Evolutionary conservation across 2,329 filamentous ascomycete genomes (phyloP), one percentile per base, ranked within the genome.

Genomic region (Neonectria ditissima): DNA sequence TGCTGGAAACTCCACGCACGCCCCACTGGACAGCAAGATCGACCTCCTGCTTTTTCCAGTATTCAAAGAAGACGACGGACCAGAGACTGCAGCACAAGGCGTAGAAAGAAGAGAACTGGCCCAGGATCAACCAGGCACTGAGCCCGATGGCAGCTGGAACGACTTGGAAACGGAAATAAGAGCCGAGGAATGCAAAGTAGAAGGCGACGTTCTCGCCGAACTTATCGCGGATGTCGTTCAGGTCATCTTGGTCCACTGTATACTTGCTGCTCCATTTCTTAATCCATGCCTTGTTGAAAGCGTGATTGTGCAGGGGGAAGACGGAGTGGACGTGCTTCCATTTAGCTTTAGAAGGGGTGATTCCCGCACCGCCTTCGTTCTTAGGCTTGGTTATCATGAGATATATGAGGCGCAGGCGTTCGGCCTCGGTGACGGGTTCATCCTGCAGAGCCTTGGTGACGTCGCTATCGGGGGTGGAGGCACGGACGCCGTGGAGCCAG

Each of bases 101-200:
- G 72, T 97, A 97, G 53, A 94, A 79, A 61, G 89, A 87, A 2
- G 94, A 97, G 79, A 94, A 98, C 61, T 91, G 87, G 9, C 93
- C 93, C 0, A 97, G 83, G n/a, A 97, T 82, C 30, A 94, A 78
- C 92, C 93, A 97, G 13, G 91, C 87, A 1, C 87, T 84, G 43
- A 92, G 83, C 3, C 95, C 95, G 70, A 96, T 89, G 5, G 84
- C 89, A 1, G 94, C 92, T 0, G 94, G 94, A 63, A 95, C 91
- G n/a, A 92, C 79, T 26, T 97, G 83, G 75, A 97, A 97, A 62
- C 88, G 85, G 75, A 97, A 97, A 80, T 98, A 98, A 34, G 91
- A 91, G 75, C 97, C 92, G 32, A 97, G 86, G 75, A 98, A 98
- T 41, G 94, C 93, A 77, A 97, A 98, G 81, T 98, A 98, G 78